Evolutionary conservation across 306 rosid genomes (phyloP), one percentile per base, ranked within the genome.

Genomic region (Comarum palustre): DNA sequence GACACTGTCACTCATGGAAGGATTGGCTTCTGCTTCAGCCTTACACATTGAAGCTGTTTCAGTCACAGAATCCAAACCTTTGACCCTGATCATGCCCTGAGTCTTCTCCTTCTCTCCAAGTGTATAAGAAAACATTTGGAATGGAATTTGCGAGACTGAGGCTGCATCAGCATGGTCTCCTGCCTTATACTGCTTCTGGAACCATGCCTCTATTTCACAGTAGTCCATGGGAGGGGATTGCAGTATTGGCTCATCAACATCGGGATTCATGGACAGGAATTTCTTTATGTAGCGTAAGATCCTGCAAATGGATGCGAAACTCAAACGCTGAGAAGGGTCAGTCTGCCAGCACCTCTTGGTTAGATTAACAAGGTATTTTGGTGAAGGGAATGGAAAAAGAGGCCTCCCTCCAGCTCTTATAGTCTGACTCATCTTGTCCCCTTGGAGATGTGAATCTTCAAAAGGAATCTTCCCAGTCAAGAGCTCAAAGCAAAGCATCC

Each of bases 331-430:
- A 42, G 75, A 22, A 1, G 96, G 96, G 46, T 95, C 93, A 5
- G 86, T 73, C 45, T 88, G 96, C 99, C 99, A 95, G 22, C 99
- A 95, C 79, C 71, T 92, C 69, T 81, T 91, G 39, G 92, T 90
- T 77, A 95, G 75, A 59, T 54, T 90, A 8, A 90, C 99, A 55
- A 95, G 85, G 75, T 88, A 92, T 52, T 90, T 95, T 2, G 99
- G 99, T 4, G 92, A 83, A 62, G 81, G 89, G 60, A 65, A 68
- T n/a, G 99, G 96, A 62, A 95, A 95, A 20, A 95, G 90, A 52
- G 99, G 99, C 71, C 99, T 83, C 77, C 92, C 97, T 51, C 97
- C 99, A 6, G 90, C 91, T 77, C 80, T 81, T 55, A 95, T 86
- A 45, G 89, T 92, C 50, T 82, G 79, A 36, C 66, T 84, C 24